These are phyloP conservation scores for Purshia tridentata DNA, from an alignment of 306 rosid genomes.

Conservation along the genomic window DNA sequence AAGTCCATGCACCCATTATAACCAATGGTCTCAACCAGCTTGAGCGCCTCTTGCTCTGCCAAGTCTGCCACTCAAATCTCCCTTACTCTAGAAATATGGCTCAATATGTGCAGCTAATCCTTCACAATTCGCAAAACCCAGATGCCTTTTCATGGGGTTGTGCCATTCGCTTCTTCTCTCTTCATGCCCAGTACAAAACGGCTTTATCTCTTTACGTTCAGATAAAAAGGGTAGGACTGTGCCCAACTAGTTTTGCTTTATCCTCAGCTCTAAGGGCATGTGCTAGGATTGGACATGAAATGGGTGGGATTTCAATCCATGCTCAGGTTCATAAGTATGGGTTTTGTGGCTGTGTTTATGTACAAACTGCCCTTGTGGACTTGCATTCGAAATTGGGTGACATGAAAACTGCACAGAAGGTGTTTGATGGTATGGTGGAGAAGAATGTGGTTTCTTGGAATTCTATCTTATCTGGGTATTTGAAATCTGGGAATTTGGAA, in stretches of 20 bases:
- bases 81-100: slow-evolving; percentile 36
- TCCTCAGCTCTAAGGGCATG: slow-evolving; percentile 76
- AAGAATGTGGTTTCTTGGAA: slow-evolving; percentile 83
- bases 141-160: slow-evolving; percentile 69
- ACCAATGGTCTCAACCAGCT: slow-evolving; percentile 38
- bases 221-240: slow-evolving; percentile 56
- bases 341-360: slow-evolving; percentile 55
- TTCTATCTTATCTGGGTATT: slow-evolving; percentile 60
- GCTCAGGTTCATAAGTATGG: slow-evolving; percentile 63
- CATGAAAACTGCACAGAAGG: slow-evolving; percentile 40
- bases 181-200: slow-evolving; percentile 51
- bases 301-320: slow-evolving; percentile 53
- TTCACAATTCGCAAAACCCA: slow-evolving; percentile 46
- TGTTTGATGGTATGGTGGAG: slow-evolving; percentile 61
- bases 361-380: slow-evolving; percentile 65
- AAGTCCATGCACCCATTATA: slow-evolving; percentile 55
- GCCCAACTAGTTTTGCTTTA: slow-evolving; percentile 53
- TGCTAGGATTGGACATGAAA: slow-evolving; percentile 37
- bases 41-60: slow-evolving; percentile 47
- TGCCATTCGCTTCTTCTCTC: slow-evolving; percentile 65
- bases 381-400: slow-evolving; percentile 59
- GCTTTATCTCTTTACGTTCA: slow-evolving; percentile 58
- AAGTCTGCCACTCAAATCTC: slow-evolving; percentile 42
- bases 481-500: slow-evolving; percentile 49
- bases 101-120: slow-evolving; percentile 41